Evolutionary conservation across 768 basidiomycete genomes (phyloP), one percentile per base, ranked within the genome.

Genomic region (Leccinellum luteum): DNA sequence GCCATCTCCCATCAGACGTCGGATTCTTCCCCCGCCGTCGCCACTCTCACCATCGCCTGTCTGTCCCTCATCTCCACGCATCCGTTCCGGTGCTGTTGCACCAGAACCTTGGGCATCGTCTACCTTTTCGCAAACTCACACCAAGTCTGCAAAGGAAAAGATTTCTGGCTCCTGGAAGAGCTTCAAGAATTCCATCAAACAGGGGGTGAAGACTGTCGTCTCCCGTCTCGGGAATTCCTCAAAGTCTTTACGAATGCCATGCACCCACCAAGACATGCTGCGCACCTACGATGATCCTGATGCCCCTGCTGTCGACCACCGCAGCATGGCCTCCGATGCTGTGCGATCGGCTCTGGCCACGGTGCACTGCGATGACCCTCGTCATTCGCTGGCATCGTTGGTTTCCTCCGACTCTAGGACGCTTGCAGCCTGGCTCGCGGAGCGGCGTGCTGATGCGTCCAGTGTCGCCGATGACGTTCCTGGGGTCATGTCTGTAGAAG

Each of bases 1-100:
- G 81, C 63, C 74, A 6, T 66, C 73, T 28, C 69, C 75, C 25
- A 68, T 65, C 73, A 83, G 66, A 71, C 83, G 56, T 56, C 73
- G 69, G 60, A 76, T 74, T 62, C 75, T 74, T 57, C 76, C 61
- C 53, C 79, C 79, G 19, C 59, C 64, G 47, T 70, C 70, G 61
- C 65, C 79, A 67, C 49, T 57, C 32, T 64, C 59, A 68, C 66
- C 38, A 64, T 73, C 71, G 51, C 77, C 69, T 35, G 69, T 53
- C 60, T 70, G 62, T 72, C 76, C 70, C 34, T 73, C 74, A 31
- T 69, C 70, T 32, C 69, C 66, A 9, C 68, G 61, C 48, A 72
- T 74, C 43, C 74, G 77, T 52, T 74, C 69, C 52, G 76, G 74
- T 50, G 78, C 77, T 14, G 66, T 70, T 31, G 76, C 79, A 14